phyloP scores from a whole-genome alignment of 768 basidiomycete genomes.

The Mycena polygramma region DNA sequence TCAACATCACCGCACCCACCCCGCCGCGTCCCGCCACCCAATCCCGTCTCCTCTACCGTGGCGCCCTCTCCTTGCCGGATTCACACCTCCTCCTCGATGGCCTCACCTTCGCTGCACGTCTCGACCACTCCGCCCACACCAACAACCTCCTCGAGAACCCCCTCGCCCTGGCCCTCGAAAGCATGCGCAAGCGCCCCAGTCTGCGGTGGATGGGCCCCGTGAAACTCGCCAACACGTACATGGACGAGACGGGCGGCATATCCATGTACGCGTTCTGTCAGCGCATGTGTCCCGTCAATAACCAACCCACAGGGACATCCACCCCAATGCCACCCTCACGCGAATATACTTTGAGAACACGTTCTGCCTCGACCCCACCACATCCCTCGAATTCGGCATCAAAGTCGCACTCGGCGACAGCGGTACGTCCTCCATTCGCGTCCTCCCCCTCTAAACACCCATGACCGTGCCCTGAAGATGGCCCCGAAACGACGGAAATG shows the following conservation, averaged over 20 bases:
- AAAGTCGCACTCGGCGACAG: constrained; percentile 79
- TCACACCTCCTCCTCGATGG: constrained; percentile 81
- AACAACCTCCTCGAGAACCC: constrained; percentile 72
- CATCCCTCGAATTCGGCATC: constrained; percentile 67
- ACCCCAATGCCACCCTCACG: constrained; percentile 72
- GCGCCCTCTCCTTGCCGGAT: constrained; percentile 79
- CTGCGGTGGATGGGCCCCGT: constrained; percentile 70
- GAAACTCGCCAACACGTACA: constrained; percentile 66
- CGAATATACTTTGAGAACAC: constrained; percentile 79
- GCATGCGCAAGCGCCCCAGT: constrained; percentile 81
- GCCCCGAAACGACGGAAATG: constrained; percentile 78
- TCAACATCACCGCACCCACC: constrained; percentile 38
- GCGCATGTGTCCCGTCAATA: constrained; percentile 15
- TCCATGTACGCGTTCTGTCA: constrained; percentile 45
- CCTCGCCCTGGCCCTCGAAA: constrained; percentile 79
- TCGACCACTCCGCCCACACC: constrained; percentile 55
- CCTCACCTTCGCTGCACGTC: constrained; percentile 71
- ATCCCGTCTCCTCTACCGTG: constrained; percentile 80
- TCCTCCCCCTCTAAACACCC: constrained; percentile 1
- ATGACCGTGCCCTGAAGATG: constrained; percentile 58
- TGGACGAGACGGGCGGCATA: constrained; percentile 70
- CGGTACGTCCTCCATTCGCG: constrained; percentile 54
- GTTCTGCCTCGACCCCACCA: constrained; percentile 61
- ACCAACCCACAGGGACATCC: constrained; percentile 67
- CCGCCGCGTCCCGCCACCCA: constrained; percentile 39